Conservation (phyloP, 2,329 filamentous ascomycete genomes). For the Apiospora saccharicola region DNA sequence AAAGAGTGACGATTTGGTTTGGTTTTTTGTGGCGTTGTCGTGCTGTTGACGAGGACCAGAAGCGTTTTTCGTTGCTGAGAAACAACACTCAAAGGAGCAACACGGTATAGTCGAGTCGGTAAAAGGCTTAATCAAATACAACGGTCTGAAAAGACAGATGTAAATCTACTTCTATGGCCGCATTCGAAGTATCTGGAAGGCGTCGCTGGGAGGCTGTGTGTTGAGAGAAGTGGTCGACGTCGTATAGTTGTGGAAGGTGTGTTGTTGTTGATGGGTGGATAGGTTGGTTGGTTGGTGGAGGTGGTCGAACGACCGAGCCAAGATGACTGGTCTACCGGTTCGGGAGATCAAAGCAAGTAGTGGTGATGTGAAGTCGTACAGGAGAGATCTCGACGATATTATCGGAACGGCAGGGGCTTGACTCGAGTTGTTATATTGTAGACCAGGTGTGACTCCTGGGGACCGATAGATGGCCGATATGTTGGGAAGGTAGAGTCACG, state of each 20-base stretch:
- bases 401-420: conserved; percentile 33
- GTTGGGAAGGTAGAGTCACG: conserved; percentile 34
- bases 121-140: conserved; percentile 17
- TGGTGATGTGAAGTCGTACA: conserved; percentile 19
- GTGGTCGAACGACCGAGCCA: conserved; percentile 38
- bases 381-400: conserved; percentile 28
- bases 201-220: conserved; percentile 11
- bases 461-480: conserved; percentile 34
- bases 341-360: conserved; percentile 25
- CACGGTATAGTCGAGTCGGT: conserved; percentile 12
- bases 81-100: background rate
- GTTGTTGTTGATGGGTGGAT: background rate
- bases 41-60: conserved; percentile 22
- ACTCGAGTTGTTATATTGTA: conserved; percentile 50
- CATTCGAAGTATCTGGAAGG: conserved; percentile 35
- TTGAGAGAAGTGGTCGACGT: conserved; percentile 9
- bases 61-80: conserved; percentile 2
- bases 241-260: conserved; percentile 9
- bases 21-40: conserved; percentile 34
- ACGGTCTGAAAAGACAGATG: conserved; percentile 22
- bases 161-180: conserved; percentile 35
- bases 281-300: conserved; percentile 23
- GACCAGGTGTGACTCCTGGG: conserved; percentile 57
- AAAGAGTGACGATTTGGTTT: conserved; percentile 40
- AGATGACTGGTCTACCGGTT: conserved; percentile 38